Evolutionary conservation across 1,139 yeast genomes (phyloP), one percentile per base, ranked within the genome.

Genomic region (Kluyveromyces marxianus): DNA sequence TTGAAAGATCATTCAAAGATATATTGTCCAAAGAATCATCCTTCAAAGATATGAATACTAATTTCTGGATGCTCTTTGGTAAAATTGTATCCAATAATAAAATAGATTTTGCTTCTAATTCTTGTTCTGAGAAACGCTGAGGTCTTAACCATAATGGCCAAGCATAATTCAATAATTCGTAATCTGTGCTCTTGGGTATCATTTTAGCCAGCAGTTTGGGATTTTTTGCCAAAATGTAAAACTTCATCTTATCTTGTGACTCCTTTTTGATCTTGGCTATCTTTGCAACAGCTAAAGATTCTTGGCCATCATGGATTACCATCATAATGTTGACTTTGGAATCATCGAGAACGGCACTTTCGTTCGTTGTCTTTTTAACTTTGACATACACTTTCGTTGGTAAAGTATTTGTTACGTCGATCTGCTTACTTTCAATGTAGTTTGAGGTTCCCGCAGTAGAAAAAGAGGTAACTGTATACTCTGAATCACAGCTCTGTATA

Each of bases 121-220:
- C 78, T 51, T 97, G 73, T 57, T 83, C 89, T 59, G 79, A 79
- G 54, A 82, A 89, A 31, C 81, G 63, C 64, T 92, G 97, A 2
- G 72, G 73, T 40, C 94, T 74, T 29, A 92, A 69, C 95, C 97
- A 92, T 26, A 71, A 66, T 7, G 98, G 98, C 98, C 98, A 92
- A 54, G 84, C 83, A 64, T 86, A 92, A 2, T 83, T 77, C 24
- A 92, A 72, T 39, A 86, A 67, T 57, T 88, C 90, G 56, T 82
- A 86, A 41, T 81, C 75, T 42, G 65, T 56, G 2, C 56, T 57
- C 24, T 56, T 54, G 35, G 34, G 38, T 4, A 34, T 6, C 4
- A n/a, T 10, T 4, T 28, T 32, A 5, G 4, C 27, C 10, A 29
- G 2, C 3, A n/a, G n/a, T 6, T 40, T 14, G 7, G 24, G 10